A percentile compares a stretch with the other conserved stretches of the same genome.
These are phyloP conservation scores for Pyrenochaeta sp. DNA, from an alignment of 2,329 filamentous ascomycete species.

Conservation along the genomic window DNA sequence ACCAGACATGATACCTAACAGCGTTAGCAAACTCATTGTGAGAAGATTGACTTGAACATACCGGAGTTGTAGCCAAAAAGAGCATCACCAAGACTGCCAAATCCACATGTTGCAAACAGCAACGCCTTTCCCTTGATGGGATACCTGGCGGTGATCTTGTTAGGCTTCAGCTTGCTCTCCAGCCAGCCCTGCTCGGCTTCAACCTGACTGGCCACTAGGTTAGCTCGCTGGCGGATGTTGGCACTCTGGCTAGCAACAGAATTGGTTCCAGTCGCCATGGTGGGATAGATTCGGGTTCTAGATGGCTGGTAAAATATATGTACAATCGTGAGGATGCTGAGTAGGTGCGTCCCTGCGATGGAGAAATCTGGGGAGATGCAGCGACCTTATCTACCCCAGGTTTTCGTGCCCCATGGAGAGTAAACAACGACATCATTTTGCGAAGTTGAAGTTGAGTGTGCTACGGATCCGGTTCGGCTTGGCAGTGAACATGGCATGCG, in stretches of 20 bases:
- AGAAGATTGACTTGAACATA: slow-evolving; percentile 15
- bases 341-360: slow-evolving; percentile 6
- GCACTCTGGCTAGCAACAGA: slow-evolving; percentile 25
- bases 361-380: slow-evolving; percentile 33
- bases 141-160: slow-evolving; percentile 47
- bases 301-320: background rate
- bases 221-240: slow-evolving; percentile 29
- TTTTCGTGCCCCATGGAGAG: slow-evolving; percentile 70
- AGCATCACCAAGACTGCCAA: slow-evolving; percentile 53
- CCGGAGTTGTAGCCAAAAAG: slow-evolving; percentile 55
- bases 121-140: slow-evolving; percentile 49
- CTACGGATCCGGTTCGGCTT: slow-evolving; percentile 5
- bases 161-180: slow-evolving; percentile 49
- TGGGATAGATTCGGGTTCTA: background rate
- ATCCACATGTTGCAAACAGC: slow-evolving; percentile 51
- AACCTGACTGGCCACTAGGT: slow-evolving; percentile 31
- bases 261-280: slow-evolving; percentile 15
- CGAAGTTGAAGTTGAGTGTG: slow-evolving; percentile 11
- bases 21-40: slow-evolving; percentile 10
- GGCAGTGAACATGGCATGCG: slow-evolving; percentile 1
- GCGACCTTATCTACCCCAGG: slow-evolving; percentile 72
- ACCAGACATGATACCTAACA: slow-evolving; percentile 52
- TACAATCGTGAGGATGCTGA: background rate
- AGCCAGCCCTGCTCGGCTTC: slow-evolving; percentile 41
- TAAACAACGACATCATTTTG: slow-evolving; percentile 35